Percentiles rank a stretch among this genome's conserved stretches.
These are phyloP conservation scores for Nakazawaea laoshanensis DNA, from an alignment of 805 yeast genomes.

Conservation along the genomic window DNA sequence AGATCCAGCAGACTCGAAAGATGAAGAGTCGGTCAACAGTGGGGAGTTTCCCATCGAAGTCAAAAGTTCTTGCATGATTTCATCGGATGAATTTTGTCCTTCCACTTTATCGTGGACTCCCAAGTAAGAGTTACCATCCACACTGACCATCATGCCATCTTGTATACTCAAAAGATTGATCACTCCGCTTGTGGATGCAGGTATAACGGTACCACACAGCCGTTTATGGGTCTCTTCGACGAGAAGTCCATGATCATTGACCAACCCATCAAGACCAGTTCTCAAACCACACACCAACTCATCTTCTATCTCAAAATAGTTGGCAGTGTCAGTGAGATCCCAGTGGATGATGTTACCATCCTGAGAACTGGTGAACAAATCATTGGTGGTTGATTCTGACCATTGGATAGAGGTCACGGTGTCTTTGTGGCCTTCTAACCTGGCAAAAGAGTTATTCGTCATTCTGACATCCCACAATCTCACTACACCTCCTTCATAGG, in stretches of 20 bases:
- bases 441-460: slow-evolving; percentile 41
- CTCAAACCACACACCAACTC: slow-evolving; percentile 30
- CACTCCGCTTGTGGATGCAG: slow-evolving; percentile 46
- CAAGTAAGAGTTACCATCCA: slow-evolving; percentile 46
- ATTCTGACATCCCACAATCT: slow-evolving; percentile 73
- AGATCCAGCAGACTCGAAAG: slow-evolving; percentile 3
- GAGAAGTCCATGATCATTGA: too few relatives aligned
- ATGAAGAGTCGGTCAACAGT: neutral
- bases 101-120: slow-evolving; percentile 37
- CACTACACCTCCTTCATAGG: slow-evolving; percentile 46
- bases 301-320: slow-evolving; percentile 12
- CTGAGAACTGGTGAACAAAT: slow-evolving; percentile 47
- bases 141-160: slow-evolving; percentile 34
- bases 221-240: too few relatives aligned
- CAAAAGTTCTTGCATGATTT: slow-evolving; percentile 5
- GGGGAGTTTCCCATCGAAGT: neutral
- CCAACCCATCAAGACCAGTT: slow-evolving; percentile 33
- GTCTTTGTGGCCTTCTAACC: slow-evolving; percentile 48
- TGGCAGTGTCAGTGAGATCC: slow-evolving; percentile 34
- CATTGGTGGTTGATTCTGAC: slow-evolving; percentile 25
- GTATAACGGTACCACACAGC: slow-evolving; percentile 57
- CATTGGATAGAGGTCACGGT: slow-evolving; percentile 52
- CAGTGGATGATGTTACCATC: slow-evolving; percentile 67
- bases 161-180: slow-evolving; percentile 33
- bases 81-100: neutral